Evolutionary conservation across 805 yeast species (phyloP), one percentile per base, ranked within the genome.

Genomic region (Starmerella lactis-condensi): DNA sequence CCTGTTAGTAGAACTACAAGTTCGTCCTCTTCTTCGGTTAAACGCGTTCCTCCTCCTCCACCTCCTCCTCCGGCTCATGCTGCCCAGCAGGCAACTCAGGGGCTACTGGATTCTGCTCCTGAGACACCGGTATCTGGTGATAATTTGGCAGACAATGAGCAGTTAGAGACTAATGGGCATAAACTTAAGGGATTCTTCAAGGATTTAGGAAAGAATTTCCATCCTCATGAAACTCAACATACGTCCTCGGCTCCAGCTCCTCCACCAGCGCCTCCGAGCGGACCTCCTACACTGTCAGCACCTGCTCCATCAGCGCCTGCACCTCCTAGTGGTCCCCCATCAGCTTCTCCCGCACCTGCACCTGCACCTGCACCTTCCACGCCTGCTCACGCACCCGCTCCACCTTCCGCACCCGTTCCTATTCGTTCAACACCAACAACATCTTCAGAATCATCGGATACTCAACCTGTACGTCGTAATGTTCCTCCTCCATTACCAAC

Each of bases 11-110:
- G 25, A 6, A 15, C 21, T 21, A 8, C 25, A 9, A 13, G 21
- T 26, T 20, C 16, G 26, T 12, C 27, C 32, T 29, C 28, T 12
- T 11, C 20, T 16, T 3, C 29, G 9, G 21, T 26, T 10, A 16
- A 30, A 17, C 38, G 23, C 20, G 28, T 32, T 20, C 41, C 33
- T 16, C 50, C 34, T 26, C 47, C 35, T 2, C 61, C 63, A 8
- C 60, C 65, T 3, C 46, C 53, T 3, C 42, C 56, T 12, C 36
- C 55, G 8, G 47, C 54, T 4, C 52, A 61, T 9, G 44, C 48
- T 1, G 25, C 39, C 11, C 31, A 34, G 13, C 21, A 35, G 21
- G 16, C 20, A 14, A 37, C 31, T 7, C 31, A 27, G 15, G 32
- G 34, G 9, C 35, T 34, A 3, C 28, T n/a, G n/a, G n/a, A n/a